Conservation (phyloP, 2,329 filamentous ascomycete genomes). For the Alternaria atra region DNA sequence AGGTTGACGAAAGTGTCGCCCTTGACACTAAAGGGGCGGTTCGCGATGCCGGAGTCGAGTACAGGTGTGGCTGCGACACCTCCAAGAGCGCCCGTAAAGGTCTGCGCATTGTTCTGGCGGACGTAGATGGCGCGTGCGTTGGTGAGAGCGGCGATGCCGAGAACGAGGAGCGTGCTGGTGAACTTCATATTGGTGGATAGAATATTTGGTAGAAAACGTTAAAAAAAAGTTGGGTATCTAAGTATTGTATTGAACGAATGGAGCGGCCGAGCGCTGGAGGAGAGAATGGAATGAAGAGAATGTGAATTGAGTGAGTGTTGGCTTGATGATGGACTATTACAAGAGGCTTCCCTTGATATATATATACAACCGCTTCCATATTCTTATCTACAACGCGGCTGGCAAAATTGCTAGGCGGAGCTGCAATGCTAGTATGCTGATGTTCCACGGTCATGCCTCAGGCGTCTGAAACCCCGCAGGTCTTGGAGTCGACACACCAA, state of each 20-base stretch:
- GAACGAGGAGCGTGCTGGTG: constrained; percentile 25
- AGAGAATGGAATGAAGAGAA: constrained; percentile 20
- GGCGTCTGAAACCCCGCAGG: constrained; percentile 32
- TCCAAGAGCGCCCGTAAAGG: constrained; percentile 60
- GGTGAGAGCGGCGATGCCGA: constrained; percentile 28
- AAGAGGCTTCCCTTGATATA: neutral
- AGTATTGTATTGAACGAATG: constrained; percentile 16
- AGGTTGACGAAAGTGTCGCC: constrained; percentile 62
- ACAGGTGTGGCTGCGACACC: constrained; percentile 63
- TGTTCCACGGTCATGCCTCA: constrained; percentile 20
- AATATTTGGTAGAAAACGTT: neutral
- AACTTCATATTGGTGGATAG: constrained; percentile 36
- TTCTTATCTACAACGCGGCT: neutral
- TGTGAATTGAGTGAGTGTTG: constrained; percentile 2
- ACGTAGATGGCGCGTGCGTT: constrained; percentile 30
- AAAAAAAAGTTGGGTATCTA: constrained; percentile 10
- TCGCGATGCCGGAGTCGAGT: constrained; percentile 59
- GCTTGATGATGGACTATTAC: constrained; percentile 6
- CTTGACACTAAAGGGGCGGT: constrained; percentile 51
- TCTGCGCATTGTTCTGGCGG: constrained; percentile 42
- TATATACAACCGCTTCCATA: neutral
- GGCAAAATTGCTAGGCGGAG: constrained; percentile 20
- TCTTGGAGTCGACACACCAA: constrained; percentile 21
- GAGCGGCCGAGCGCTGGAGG: constrained; percentile 36
- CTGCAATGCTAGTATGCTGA: constrained; percentile 17